Base-by-base conservation (phyloP, 352 stramenopile genomes). In the Phytophthora agathidicida region DNA sequence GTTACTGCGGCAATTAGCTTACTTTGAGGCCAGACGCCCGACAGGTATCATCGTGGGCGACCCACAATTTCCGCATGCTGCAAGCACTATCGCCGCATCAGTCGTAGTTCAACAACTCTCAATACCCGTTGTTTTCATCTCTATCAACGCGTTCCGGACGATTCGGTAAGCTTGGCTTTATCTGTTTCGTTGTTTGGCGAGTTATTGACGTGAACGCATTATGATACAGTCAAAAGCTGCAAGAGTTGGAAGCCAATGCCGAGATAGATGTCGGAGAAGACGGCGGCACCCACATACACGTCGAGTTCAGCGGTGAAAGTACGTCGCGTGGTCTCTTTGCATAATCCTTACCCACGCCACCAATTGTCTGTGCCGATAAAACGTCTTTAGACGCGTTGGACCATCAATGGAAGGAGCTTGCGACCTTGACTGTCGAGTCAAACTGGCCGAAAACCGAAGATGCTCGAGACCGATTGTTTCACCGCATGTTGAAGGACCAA, bases 401-500 rank as follows among this genome's bases (percentile, higher is more conserved):
- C 1, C 79, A 89, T 16, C 81, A 91, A 23, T 90, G 80, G 73
- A 57, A 67, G 32, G 83, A 90, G 19, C 76, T 93, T 24, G 68
- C 42, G 4, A 52, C 65, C 45, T 43, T 93, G 6, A n/a, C 68
- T 11, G 63, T 88, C 10, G 58, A 70, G 23, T 48, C 35, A 1
- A 88, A 89, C 31, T 93, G 81, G 80, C 83, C 81, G 7, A 51
- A 55, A 38, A 70, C 60, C 8, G 52, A 75, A 36, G 46, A 37
- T n/a, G 68, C 55, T 14, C 79, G 81, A 30, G 75, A 88, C 3
- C 63, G 75, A 9, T 47, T 91, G 31, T 83, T 86, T 58, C 75
- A 91, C 50, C 77, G 83, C 14, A 86, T 91, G 71, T 51, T 89
- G n/a, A 88, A 89, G 36, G 80, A 90, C 16, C 80, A 90, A 19